Conservation (phyloP, 306 rosid species). For the Aeschynomene evenia region DNA sequence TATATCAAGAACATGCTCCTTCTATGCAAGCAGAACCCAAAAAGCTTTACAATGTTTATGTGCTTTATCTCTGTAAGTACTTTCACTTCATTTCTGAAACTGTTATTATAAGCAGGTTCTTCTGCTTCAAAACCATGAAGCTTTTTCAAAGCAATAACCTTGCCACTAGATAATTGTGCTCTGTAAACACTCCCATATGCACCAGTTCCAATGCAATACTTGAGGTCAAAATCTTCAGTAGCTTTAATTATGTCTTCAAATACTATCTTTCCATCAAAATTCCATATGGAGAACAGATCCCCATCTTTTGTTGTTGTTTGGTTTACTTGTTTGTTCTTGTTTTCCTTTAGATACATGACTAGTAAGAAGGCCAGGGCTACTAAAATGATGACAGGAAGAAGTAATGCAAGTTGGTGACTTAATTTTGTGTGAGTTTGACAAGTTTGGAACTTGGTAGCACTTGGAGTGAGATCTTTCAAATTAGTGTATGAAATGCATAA, state of each 20-base stretch:
- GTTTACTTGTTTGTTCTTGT: neutral
- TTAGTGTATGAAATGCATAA: neutral
- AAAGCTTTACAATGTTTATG: constrained; percentile 7
- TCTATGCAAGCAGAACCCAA: constrained; percentile 18
- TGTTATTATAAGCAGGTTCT: neutral
- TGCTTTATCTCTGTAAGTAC: constrained; percentile 30
- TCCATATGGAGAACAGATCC: constrained; percentile 7
- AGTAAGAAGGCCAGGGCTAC: neutral
- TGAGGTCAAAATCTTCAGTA: constrained; percentile 6
- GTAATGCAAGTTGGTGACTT: neutral
- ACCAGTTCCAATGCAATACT: constrained; percentile 21
- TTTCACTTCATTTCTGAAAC: constrained; percentile 25
- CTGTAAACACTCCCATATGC: constrained; percentile 23
- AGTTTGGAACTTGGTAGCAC: neutral
- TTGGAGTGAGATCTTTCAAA: neutral
- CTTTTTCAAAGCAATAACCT: constrained; percentile 19
- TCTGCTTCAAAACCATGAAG: constrained; percentile 18
- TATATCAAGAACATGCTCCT: constrained; percentile 27
- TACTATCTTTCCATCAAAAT: constrained; percentile 4
- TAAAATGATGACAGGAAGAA: neutral
- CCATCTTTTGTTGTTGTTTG: neutral
- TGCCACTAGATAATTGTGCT: constrained; percentile 1
- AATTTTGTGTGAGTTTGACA: neutral
- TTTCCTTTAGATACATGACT: neutral
- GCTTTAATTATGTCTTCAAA: neutral